Percentiles rank a stretch among this genome's conserved stretches.
These are phyloP conservation scores for Nakaseomyces nivariensis DNA, from an alignment of 1,139 yeast species.

Conservation along the genomic window DNA sequence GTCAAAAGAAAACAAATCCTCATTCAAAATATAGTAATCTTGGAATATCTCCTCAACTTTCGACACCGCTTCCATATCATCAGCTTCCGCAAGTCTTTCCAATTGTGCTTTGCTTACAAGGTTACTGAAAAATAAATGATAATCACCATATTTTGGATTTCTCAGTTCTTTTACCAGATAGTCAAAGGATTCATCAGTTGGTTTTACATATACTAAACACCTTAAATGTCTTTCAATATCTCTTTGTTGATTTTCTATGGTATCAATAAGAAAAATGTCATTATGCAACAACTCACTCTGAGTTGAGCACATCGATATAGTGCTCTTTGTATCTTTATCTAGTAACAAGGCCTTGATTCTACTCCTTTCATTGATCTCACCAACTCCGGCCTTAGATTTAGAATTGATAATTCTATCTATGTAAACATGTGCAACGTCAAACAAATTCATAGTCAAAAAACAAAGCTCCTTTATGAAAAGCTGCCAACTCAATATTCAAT, in stretches of 20 bases:
- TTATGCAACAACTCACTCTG: constrained; percentile 76
- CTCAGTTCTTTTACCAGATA: constrained; percentile 54
- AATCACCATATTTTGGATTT: constrained; percentile 68
- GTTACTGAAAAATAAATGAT: constrained; percentile 71
- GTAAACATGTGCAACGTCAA: constrained; percentile 42
- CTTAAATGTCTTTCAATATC: constrained; percentile 76
- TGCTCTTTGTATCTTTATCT: constrained; percentile 70
- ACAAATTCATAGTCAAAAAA: constrained; percentile 39
- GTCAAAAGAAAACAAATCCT: constrained; percentile 49
- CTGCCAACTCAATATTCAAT: too few relatives aligned
- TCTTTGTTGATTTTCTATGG: constrained; percentile 49
- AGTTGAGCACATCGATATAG: constrained; percentile 77
- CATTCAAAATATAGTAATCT: constrained; percentile 68
- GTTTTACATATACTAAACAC: constrained; percentile 73
- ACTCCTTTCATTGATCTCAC: constrained; percentile 28
- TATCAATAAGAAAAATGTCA: constrained; percentile 74
- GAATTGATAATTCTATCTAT: constrained; percentile 38
- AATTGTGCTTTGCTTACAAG: constrained; percentile 61
- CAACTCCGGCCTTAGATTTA: constrained; percentile 12
- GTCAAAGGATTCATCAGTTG: constrained; percentile 55
- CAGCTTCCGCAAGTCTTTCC: constrained; percentile 84
- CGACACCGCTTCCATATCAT: constrained; percentile 69
- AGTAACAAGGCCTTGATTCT: constrained; percentile 67
- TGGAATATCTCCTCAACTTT: constrained; percentile 75
- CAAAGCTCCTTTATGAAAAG: not conserved